Percentiles rank a stretch among this genome's conserved stretches.
These are phyloP conservation scores for Didymella pinodella DNA, from an alignment of 2,329 filamentous ascomycete species.

Conservation along the genomic window DNA sequence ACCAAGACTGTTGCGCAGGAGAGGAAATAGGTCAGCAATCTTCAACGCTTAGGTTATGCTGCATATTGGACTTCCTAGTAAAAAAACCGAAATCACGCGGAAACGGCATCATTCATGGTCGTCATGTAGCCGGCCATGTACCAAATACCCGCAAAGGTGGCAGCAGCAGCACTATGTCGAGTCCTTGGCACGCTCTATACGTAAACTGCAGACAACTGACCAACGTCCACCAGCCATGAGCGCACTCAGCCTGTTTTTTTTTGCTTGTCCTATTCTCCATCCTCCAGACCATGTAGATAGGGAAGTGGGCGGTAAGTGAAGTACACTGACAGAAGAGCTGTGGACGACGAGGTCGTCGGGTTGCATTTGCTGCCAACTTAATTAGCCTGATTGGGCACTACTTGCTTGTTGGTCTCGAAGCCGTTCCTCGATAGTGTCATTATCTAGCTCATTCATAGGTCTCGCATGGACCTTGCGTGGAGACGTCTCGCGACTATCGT, in stretches of 20 bases:
- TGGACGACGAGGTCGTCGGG: too few relatives aligned
- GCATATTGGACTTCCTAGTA: too few relatives aligned
- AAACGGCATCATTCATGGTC: neutral
- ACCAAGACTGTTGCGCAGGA: too few relatives aligned
- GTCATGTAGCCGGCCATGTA: neutral
- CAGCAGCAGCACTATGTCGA: neutral
- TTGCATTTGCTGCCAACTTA: too few relatives aligned
- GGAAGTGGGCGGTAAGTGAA: slow-evolving; percentile 1
- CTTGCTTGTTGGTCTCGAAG: slow-evolving; percentile 32
- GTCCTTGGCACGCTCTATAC: neutral
- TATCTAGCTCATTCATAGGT: slow-evolving; percentile 37
- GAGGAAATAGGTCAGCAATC: too few relatives aligned
- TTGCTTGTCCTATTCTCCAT: neutral
- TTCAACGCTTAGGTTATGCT: too few relatives aligned
- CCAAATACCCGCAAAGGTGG: neutral
- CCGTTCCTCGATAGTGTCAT: slow-evolving; percentile 34
- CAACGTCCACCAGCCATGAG: slow-evolving; percentile 1
- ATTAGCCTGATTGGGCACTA: neutral
- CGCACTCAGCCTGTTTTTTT: slow-evolving; percentile 1
- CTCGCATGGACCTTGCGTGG: slow-evolving; percentile 23
- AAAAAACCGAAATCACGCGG: too few relatives aligned
- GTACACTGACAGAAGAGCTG: too few relatives aligned
- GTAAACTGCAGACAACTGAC: neutral
- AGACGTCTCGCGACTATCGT: neutral
- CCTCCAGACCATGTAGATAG: slow-evolving; percentile 7